phyloP scores from a whole-genome alignment of 805 yeast species.

The Monosporozyma siamensis region DNA sequence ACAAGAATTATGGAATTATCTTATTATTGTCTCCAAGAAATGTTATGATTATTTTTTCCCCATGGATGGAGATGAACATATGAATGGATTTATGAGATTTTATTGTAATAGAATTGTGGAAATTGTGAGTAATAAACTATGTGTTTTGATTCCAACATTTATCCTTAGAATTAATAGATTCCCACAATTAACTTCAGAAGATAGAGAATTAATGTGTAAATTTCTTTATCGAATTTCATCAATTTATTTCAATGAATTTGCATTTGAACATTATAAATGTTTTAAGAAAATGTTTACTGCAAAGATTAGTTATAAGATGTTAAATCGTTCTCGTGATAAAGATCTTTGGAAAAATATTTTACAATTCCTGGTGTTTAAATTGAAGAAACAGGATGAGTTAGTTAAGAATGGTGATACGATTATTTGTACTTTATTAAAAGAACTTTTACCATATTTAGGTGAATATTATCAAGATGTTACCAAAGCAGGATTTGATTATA shows the following conservation, averaged over 20 bases:
- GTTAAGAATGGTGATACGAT: conserved; percentile 4
- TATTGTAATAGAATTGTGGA: conserved; percentile 25
- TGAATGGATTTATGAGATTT: conserved; percentile 17
- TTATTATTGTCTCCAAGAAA: conserved; percentile 13
- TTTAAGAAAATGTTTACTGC: conserved; percentile 26
- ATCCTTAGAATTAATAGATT: conserved; percentile 20
- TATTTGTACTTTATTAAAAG: conserved; percentile 1
- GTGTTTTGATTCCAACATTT: conserved; percentile 21
- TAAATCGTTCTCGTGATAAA: conserved; percentile 14
- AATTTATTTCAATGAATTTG: conserved; percentile 26
- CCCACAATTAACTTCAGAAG: conserved; percentile 5
- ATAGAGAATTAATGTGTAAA: conserved; percentile 12
- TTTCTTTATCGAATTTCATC: conserved; percentile 18
- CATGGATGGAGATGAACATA: conserved; percentile 3
- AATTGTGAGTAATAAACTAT: conserved; percentile 19
- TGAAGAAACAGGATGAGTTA: conserved; percentile 7
- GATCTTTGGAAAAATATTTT: conserved; percentile 24
- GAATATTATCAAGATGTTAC: conserved; percentile 1
- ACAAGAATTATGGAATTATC: conserved; percentile 18
- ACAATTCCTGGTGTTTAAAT: conserved; percentile 16
- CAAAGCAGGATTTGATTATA: conserved; percentile 1
- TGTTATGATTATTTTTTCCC: conserved; percentile 16
- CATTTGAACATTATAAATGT: conserved; percentile 23
- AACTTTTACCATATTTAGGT: conserved; percentile 2
- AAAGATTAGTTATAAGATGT: conserved; percentile 21